phyloP scores from a whole-genome alignment of 257 asterid species.

The Nicotiana noctiflora region DNA sequence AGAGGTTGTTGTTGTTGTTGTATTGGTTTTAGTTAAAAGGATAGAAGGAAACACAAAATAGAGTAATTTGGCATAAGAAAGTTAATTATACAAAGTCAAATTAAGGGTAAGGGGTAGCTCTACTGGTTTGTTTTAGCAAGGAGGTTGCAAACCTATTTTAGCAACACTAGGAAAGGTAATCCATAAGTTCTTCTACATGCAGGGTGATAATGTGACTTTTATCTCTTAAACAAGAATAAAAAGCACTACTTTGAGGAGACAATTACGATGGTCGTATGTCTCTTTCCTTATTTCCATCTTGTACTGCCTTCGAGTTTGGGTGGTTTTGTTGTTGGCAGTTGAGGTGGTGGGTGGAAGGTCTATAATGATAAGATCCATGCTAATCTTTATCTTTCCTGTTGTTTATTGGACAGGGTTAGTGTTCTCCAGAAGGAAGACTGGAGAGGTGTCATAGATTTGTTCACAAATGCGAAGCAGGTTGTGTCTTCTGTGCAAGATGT shows the following conservation, averaged over 20 bases:
- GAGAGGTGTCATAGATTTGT: conserved; percentile 74
- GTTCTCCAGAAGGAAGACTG: conserved; percentile 75
- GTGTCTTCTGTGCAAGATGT: conserved; percentile 83
- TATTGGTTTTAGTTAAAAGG: neutral
- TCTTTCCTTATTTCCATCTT: neutral
- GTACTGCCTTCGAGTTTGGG: neutral
- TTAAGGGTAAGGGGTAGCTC: neutral
- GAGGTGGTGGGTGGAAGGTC: neutral
- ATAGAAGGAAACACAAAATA: neutral
- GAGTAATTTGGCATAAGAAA: neutral
- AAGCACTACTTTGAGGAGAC: too few species aligned
- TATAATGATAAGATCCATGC: neutral
- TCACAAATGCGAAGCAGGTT: conserved; percentile 81
- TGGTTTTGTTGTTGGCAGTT: too few species aligned
- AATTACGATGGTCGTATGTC: neutral
- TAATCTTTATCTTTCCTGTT: neutral
- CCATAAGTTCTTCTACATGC: neutral
- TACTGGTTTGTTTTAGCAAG: neutral
- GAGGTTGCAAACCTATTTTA: neutral
- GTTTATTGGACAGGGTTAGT: conserved; percentile 45
- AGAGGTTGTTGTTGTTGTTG: too few species aligned
- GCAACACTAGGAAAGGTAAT: neutral
- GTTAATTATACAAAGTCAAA: neutral
- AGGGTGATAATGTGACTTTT: neutral
- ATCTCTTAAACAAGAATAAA: too few species aligned